Base-by-base conservation (phyloP, 371 early-diverging fungal species). In the Apophysomyces elegans region DNA sequence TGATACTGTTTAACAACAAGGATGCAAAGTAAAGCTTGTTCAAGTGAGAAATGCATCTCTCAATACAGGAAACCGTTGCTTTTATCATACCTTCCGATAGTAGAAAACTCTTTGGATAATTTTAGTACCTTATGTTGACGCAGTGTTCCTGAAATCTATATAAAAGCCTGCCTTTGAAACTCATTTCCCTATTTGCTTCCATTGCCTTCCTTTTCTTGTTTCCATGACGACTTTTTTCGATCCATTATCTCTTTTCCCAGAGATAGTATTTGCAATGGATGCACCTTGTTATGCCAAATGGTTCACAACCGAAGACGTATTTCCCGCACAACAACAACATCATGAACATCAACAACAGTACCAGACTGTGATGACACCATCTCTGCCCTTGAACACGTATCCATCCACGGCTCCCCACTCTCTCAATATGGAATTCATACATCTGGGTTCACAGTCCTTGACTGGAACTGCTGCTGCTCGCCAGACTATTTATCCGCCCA, bases 41-140 rank as follows among this genome's bases (percentile, higher is more conserved):
- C 54, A 50, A 50, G 54, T 50, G 54, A 50, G 54, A 50, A 26
- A 18, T 50, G 54, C 54, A 50, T 50, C 8, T 50, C 5, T 45
- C n/a, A n/a, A 21, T 21, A 50, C 54, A 50, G 21, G 8, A 21
- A n/a, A 50, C 54, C 54, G 47, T 47, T 47, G 14, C 7, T 47
- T 41, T 41, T 41, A 41, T 41, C 41, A 41, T 41, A 13, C 41
- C 13, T 41, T n/a, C 16, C 7, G 16, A 21, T 18, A 26, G 9
- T 16, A 21, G 9, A 21, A 21, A 18, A 50, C n/a, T 18, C n/a
- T 50, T 9, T 9, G 16, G 54, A 50, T 50, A 50, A 50, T 50
- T 50, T 50, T 50, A 50, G 54, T 50, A 7, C 35, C 54, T 21
- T 16, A 21, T 50, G 54, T 21, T 32, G 21, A n/a, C 54, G 54